Conservation (phyloP, 805 yeast genomes). For the Cyberlindnera galapagoensis region DNA sequence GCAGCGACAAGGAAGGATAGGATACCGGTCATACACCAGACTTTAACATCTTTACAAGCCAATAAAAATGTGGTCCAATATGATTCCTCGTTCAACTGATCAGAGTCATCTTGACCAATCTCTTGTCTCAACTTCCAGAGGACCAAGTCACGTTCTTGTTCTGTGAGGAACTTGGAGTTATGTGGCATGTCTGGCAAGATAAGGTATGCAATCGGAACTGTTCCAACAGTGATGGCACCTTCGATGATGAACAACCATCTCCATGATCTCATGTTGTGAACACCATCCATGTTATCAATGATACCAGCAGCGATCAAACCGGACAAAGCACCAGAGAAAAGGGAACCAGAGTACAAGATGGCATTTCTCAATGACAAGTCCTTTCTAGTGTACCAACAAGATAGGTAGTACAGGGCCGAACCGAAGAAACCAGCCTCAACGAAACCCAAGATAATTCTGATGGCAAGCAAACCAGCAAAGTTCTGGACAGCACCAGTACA, state of each 20-base stretch:
- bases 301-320: slow-evolving; percentile 51
- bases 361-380: slow-evolving; percentile 48
- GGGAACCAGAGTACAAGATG: slow-evolving; percentile 46
- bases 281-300: slow-evolving; percentile 32
- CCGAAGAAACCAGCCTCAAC: slow-evolving; percentile 44
- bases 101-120: slow-evolving; percentile 25
- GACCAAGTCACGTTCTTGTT: slow-evolving; percentile 35
- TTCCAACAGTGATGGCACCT: slow-evolving; percentile 44
- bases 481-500: slow-evolving; percentile 28
- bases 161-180: slow-evolving; percentile 39
- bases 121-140: slow-evolving; percentile 24
- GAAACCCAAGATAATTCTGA: slow-evolving; percentile 36
- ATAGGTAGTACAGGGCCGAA: slow-evolving; percentile 44
- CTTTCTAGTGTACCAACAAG: slow-evolving; percentile 43
- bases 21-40: slow-evolving; percentile 41
- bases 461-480: slow-evolving; percentile 25
- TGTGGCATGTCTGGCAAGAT: slow-evolving; percentile 49
- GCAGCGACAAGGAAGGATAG: slow-evolving; percentile 45
- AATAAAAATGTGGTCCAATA: slow-evolving; percentile 31
- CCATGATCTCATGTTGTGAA: slow-evolving; percentile 49
- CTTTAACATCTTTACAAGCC: slow-evolving; percentile 35
- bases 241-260: slow-evolving; percentile 62
- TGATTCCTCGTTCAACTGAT: slow-evolving; percentile 21
- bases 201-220: slow-evolving; percentile 41
- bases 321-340: slow-evolving; percentile 48